Percentiles rank a stretch among this genome's conserved stretches.
Conservation (phyloP, 2,329 filamentous ascomycete genomes). For the Aureobasidium pullulans region DNA sequence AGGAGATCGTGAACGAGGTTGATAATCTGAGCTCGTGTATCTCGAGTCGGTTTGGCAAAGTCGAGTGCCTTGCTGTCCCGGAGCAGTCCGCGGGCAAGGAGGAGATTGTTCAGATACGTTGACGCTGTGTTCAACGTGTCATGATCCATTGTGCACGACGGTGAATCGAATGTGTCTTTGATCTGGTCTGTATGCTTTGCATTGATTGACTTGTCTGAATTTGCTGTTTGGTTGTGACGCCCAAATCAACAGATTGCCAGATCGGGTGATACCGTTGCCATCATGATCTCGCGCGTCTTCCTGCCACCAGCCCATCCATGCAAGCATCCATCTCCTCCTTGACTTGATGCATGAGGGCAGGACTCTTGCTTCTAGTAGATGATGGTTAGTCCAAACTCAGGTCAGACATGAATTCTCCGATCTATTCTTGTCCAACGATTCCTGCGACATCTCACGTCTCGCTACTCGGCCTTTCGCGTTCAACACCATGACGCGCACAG, state of each 20-base stretch:
- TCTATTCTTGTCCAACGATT: not conserved
- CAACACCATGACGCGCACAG: not conserved
- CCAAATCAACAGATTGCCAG: conserved; percentile 4
- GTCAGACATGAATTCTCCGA: conserved; percentile 3
- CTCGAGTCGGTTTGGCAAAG: conserved; percentile 62
- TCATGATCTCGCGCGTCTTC: not conserved
- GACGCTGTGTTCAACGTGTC: conserved; percentile 54
- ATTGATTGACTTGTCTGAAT: conserved; percentile 1
- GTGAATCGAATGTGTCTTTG: not conserved
- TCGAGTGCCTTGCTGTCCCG: conserved; percentile 66
- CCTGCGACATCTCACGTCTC: conserved; percentile 7
- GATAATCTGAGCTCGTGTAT: conserved; percentile 79
- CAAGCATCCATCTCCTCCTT: not conserved
- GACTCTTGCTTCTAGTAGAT: not conserved
- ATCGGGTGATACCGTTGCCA: conserved; percentile 1
- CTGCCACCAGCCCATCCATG: not conserved
- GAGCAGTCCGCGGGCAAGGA: conserved; percentile 56
- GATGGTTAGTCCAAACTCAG: not conserved
- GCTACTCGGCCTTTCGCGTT: conserved; percentile 9
- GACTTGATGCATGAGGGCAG: not conserved
- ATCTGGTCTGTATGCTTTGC: not conserved
- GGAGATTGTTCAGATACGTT: conserved; percentile 57
- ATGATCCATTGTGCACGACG: conserved; percentile 32
- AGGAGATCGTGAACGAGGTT: conserved; percentile 92
- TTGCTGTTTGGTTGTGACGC: conserved; percentile 10